A percentile compares a stretch with the other conserved stretches of the same genome.
These are phyloP conservation scores for Eucalyptus marginata DNA, from an alignment of 345 rosid genomes.

Conservation along the genomic window DNA sequence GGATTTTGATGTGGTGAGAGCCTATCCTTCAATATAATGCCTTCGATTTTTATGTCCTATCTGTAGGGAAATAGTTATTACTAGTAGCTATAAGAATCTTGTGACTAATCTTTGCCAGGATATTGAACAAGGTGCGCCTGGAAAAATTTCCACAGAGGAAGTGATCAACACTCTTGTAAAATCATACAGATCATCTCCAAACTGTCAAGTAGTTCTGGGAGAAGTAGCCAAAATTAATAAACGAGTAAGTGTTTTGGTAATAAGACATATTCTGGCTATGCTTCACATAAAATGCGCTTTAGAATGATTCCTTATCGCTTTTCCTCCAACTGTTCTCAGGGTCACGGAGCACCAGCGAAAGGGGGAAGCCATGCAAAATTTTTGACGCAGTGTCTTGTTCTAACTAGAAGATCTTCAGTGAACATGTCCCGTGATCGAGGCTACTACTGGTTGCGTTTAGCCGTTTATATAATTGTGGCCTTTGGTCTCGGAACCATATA, in stretches of 20 bases:
- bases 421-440: neutral
- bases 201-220: conserved; percentile 8
- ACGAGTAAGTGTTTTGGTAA: conserved; percentile 2
- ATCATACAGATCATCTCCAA: conserved; percentile 23
- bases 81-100: neutral
- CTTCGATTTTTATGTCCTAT: neutral
- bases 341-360: neutral
- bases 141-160: conserved; percentile 12
- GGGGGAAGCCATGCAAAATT: neutral
- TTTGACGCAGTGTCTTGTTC: neutral
- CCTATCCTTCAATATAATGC: neutral
- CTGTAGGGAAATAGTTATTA: neutral
- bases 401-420: neutral
- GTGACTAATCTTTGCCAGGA: conserved; percentile 10
- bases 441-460: neutral
- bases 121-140: conserved; percentile 21
- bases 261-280: neutral
- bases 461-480: neutral
- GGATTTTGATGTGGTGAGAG: conserved; percentile 26
- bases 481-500: neutral
- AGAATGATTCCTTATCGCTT: neutral
- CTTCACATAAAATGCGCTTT: neutral
- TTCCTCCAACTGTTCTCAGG: neutral
- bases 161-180: conserved; percentile 21
- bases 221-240: conserved; percentile 13